Percentiles rank a stretch among this genome's conserved stretches.
phyloP scores from a whole-genome alignment of 805 yeast genomes.

The Saturnispora gosingensis region DNA sequence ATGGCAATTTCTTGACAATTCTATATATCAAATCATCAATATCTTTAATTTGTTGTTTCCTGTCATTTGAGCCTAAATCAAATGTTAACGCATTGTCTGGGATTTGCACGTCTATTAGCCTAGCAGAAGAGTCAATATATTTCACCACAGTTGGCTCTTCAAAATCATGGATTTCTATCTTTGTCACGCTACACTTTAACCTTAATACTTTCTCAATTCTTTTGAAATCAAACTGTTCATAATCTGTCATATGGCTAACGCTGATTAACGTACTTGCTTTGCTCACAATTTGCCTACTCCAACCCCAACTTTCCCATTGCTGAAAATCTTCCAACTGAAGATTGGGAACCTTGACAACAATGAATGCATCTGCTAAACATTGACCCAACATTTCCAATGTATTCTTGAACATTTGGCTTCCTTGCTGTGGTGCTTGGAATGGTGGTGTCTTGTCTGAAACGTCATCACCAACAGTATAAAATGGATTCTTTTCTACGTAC shows the following conservation, averaged over 20 bases:
- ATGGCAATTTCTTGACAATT: constrained; percentile 59
- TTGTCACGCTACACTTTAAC: constrained; percentile 39
- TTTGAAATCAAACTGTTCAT: constrained; percentile 17
- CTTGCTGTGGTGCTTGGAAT: constrained; percentile 1
- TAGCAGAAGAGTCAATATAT: constrained; percentile 53
- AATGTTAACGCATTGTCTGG: constrained; percentile 34
- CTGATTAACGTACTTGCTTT: constrained; percentile 54
- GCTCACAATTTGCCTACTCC: constrained; percentile 41
- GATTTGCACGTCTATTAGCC: constrained; percentile 54
- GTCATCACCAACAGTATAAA: constrained; percentile 2
- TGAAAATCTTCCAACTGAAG: constrained; percentile 38
- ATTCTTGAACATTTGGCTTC: neutral
- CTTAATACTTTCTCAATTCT: constrained; percentile 3
- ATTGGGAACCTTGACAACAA: constrained; percentile 49
- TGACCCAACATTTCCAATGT: constrained; percentile 17
- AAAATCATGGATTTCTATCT: constrained; percentile 30
- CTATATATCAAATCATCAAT: constrained; percentile 36
- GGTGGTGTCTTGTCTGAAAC: constrained; percentile 3
- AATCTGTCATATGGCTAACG: constrained; percentile 39
- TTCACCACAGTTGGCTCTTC: constrained; percentile 38
- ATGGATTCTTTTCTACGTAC: constrained; percentile 4
- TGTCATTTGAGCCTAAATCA: constrained; percentile 34
- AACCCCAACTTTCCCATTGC: constrained; percentile 34
- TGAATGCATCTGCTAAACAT: constrained; percentile 49
- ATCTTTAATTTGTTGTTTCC: constrained; percentile 13